Base-by-base conservation (phyloP, 805 yeast genomes). In the Hanseniaspora valbyensis region DNA sequence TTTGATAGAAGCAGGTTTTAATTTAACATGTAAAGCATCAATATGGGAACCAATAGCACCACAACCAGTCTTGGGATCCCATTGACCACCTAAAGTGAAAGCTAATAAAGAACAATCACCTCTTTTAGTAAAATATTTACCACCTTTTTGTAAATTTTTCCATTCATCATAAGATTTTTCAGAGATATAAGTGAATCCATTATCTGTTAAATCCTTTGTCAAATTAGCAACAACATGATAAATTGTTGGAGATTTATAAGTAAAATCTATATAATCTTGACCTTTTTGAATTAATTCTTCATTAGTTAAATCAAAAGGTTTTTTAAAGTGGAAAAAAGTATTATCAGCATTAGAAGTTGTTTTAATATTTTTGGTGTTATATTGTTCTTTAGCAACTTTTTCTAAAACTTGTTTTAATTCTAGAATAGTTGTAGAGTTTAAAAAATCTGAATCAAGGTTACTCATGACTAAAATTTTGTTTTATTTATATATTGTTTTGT, bases 41-140 rank as follows among this genome's bases (percentile, higher is more conserved):
- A 81, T 74, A 65, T 84, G 94, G n/a, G 80, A 67, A 3, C 85
- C 92, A 55, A 81, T 73, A 43, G 77, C 71, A 43, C 86, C 92
- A 1, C 80, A 78, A 52, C 87, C 86, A 39, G 71, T 67, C 32
- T 74, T 74, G 2, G 83, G 79, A 2, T 66, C 67, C 83, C 89
- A 86, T 37, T 76, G 65, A 38, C 68, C 60, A 42, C 94, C 95
- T 24, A 84, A 69, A 10, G 73, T 73, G 57, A 85, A 84, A 0
- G 94, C 92, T 22, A 76, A 75, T 29, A 86, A 63, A 40, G 78
- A 69, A 5, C 86, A 73, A 29, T 83, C 85, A 60, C 77, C 80
- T 64, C 95, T 75, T 24, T 73, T 68, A 14, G 88, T 80, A 63
- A 68, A 84, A 64, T 77, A 81, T 58, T 75, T 72, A 44, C 84